Evolutionary conservation across 73 alveolate genomes (phyloP).

Genomic region (Tetrahymena borealis): DNA sequence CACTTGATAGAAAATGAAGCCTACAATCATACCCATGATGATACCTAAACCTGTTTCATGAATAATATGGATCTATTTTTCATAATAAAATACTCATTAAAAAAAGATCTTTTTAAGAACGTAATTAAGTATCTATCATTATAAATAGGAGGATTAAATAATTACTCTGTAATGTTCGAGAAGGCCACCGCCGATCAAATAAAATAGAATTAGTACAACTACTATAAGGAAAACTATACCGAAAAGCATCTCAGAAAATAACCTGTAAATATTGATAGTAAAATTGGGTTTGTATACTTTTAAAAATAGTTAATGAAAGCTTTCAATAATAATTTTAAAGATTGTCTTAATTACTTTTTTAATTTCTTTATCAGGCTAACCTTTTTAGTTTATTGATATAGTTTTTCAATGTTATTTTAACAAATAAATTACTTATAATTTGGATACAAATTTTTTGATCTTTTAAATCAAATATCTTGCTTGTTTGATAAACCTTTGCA

Average conservation of each 20-base stretch:
- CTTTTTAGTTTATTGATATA: no score
- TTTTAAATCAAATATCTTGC: background rate
- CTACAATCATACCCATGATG: slow-evolving; percentile 33
- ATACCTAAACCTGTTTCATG: slow-evolving; percentile 50
- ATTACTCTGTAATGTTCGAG: slow-evolving; percentile 36
- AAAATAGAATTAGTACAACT: background rate
- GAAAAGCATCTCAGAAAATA: background rate
- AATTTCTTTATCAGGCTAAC: no score
- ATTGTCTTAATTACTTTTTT: no score
- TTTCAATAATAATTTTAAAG: no score
- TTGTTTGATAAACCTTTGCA: background rate
- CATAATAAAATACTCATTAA: background rate
- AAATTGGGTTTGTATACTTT: no score
- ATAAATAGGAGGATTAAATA: background rate
- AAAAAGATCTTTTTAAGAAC: no score
- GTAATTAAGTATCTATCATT: no score
- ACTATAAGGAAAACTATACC: background rate
- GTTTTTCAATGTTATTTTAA: no score
- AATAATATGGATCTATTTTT: slow-evolving; percentile 12
- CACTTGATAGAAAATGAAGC: slow-evolving; percentile 10
- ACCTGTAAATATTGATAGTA: background rate
- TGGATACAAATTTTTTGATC: background rate
- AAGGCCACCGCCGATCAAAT: slow-evolving; percentile 24
- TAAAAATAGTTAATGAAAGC: no score
- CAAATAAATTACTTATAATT: background rate